These are phyloP conservation scores for Coccinonectria pachysandricola DNA, from an alignment of 2,329 filamentous ascomycete genomes.

Conservation along the genomic window DNA sequence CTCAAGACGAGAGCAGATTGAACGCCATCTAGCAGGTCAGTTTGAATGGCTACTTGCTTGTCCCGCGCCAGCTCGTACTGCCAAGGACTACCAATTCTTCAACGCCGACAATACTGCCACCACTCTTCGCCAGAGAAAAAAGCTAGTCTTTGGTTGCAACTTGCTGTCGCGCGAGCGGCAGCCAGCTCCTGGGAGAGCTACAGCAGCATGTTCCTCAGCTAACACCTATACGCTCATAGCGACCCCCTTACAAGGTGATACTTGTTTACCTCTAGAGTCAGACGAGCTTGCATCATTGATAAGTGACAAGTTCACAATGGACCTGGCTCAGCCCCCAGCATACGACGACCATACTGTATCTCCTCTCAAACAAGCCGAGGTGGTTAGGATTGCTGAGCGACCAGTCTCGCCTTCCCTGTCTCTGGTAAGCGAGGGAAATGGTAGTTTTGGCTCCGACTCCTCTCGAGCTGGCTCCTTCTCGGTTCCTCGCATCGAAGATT, in stretches of 20 bases:
- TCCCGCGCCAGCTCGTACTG: conserved; percentile 19
- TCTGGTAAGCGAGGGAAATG: conserved; percentile 19
- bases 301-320: too few species aligned
- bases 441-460: conserved; percentile 25
- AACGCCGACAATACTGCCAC: conserved; percentile 6
- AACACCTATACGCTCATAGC: conserved; percentile 38
- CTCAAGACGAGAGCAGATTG: conserved; percentile 24
- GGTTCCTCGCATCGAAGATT: conserved; percentile 50
- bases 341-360: conserved; percentile 12
- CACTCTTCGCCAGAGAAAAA: conserved; percentile 9
- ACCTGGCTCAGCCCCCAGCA: conserved; percentile 15
- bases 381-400: conserved; percentile 20
- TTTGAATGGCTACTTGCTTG: conserved; percentile 40
- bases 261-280: conserved; percentile 10
- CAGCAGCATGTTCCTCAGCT: conserved; percentile 13
- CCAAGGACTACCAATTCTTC: conserved; percentile 8
- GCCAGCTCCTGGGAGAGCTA: conserved; percentile 11
- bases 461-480: conserved; percentile 22
- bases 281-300: too few species aligned
- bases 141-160: conserved; percentile 41
- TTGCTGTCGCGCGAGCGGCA: conserved; percentile 30
- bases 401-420: conserved; percentile 25
- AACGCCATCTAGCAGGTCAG: conserved; percentile 36
- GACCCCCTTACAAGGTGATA: conserved; percentile 28
- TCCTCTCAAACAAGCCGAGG: conserved; percentile 21